Conservation (phyloP, 1,284 basidiomycete species). For the Apiotrichum domesticum region DNA sequence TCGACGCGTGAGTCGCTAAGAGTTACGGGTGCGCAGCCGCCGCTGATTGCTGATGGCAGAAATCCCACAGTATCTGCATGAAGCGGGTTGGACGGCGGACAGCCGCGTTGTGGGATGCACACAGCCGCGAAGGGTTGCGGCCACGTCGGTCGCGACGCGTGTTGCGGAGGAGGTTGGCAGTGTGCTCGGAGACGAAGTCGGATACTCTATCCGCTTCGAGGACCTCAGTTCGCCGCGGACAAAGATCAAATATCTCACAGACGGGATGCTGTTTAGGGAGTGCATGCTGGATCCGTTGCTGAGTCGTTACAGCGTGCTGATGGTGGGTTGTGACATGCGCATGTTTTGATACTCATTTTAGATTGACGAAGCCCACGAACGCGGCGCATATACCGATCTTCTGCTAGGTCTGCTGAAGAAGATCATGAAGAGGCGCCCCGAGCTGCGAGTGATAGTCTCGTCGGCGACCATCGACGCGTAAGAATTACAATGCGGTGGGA, state of each 20-base stretch:
- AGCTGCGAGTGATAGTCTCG: slow-evolving; percentile 82
- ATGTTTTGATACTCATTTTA: slow-evolving; percentile 33
- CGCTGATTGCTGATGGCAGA: slow-evolving; percentile 51
- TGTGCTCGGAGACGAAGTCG: slow-evolving; percentile 86
- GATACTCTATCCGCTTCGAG: slow-evolving; percentile 97
- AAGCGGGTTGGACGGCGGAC: slow-evolving; percentile 78
- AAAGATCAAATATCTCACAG: slow-evolving; percentile 93
- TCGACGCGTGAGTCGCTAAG: slow-evolving; percentile 69
- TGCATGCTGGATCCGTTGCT: slow-evolving; percentile 82
- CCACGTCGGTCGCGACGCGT: slow-evolving; percentile 83
- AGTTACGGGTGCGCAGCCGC: too few species aligned
- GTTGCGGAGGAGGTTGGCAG: slow-evolving; percentile 86
- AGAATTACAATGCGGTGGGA: slow-evolving; percentile 17
- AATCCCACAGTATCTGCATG: slow-evolving; percentile 86
- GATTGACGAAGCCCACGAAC: slow-evolving; percentile 97
- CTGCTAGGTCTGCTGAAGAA: slow-evolving; percentile 88
- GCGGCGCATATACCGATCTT: slow-evolving; percentile 89
- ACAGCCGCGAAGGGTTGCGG: slow-evolving; percentile 90
- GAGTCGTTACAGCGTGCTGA: slow-evolving; percentile 86
- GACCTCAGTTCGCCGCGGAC: slow-evolving; percentile 78
- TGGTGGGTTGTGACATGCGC: slow-evolving; percentile 55
- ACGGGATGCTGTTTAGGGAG: slow-evolving; percentile 96
- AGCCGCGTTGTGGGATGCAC: slow-evolving; percentile 81
- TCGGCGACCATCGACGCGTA: slow-evolving; percentile 89
- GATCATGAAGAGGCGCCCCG: slow-evolving; percentile 84